Percentiles rank a stretch among this genome's conserved stretches.
Evolutionary conservation across 2,329 filamentous ascomycete species (phyloP).

Genomic region (Diaporthe destruens): DNA sequence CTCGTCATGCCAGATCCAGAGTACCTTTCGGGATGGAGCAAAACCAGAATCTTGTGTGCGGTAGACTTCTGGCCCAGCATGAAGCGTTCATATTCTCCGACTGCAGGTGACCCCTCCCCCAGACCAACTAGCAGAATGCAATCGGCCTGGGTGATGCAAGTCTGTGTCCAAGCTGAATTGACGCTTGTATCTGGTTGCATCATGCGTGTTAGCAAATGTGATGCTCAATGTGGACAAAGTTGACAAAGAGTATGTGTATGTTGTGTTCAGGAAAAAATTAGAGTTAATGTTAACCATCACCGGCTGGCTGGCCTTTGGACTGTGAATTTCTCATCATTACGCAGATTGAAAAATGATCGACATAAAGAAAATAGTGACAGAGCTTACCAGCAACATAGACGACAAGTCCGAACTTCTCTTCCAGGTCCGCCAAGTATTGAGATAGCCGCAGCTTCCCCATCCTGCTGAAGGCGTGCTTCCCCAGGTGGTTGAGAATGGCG

Average conservation of each 20-base stretch:
- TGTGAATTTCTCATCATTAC: constrained; percentile 65
- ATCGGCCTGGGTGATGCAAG: constrained; percentile 96
- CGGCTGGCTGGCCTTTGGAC: constrained; percentile 63
- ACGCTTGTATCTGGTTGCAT: constrained; percentile 83
- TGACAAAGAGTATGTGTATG: constrained; percentile 33
- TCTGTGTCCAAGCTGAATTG: constrained; percentile 98
- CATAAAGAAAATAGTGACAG: constrained; percentile 25
- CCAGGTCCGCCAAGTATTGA: constrained; percentile 94
- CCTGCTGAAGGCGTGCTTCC: constrained; percentile 94
- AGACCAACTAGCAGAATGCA: constrained; percentile 94
- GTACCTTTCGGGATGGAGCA: constrained; percentile 90
- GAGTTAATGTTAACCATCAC: constrained; percentile 71
- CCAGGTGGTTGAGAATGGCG: constrained; percentile 93
- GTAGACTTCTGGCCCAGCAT: constrained; percentile 98
- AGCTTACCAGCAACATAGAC: constrained; percentile 86
- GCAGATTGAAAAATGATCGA: constrained; percentile 18
- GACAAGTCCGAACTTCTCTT: constrained; percentile 96
- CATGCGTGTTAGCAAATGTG: constrained; percentile 37
- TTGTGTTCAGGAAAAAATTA: constrained; percentile 75
- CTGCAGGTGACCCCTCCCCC: constrained; percentile 88
- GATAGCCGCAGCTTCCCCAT: constrained; percentile 97
- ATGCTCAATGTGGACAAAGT: neutral
- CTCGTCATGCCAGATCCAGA: constrained; percentile 87
- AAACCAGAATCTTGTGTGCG: constrained; percentile 89
- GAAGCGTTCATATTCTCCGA: constrained; percentile 97